Evolutionary conservation across 2,329 filamentous ascomycete genomes (phyloP), one percentile per base, ranked within the genome.

Genomic region (Hypoxylon sp.): DNA sequence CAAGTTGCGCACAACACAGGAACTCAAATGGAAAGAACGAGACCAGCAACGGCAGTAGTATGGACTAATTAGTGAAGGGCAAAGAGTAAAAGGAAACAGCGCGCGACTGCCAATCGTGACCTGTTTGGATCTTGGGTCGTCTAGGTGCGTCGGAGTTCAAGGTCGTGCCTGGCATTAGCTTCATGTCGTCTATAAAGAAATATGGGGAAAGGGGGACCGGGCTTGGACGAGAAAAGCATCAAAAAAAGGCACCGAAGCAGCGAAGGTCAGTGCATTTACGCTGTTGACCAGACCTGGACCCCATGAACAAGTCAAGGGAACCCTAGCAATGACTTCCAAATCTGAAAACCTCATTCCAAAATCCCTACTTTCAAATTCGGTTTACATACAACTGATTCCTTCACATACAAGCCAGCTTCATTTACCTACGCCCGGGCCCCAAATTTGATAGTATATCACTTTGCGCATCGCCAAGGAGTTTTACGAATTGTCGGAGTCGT

Each of bases 91-190:
- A 63, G 29, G 37, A 35, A 65, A 48, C 44, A 37, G 37, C 19
- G 37, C 53, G 24, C 31, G 22, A 50, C 47, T 57, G 35, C 42
- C 67, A 61, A 61, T 65, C 60, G 44, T 33, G 64, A 67, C 64
- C 67, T 47, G 44, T 39, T 59, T 50, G 51, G 51, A 46, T 64
- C 55, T 46, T 46, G 50, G 44, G 24, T 50, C n/a, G 48, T 33
- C 35, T 17, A 26, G 26, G 46, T 51, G 46, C 53, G 57, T 63
- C 50, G 24, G 66, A 55, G 59, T 48, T 52, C 59, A 58, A 51
- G 57, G 57, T 71, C 59, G 69, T 71, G 33, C 69, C 66, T 71
- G 66, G 66, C 69, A 71, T 69, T 69, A 71, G 69, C 62, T 63
- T 44, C 59, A 63, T 66, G 39, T 69, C 68, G 65, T 66, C 57